Conservation (phyloP, 1,284 basidiomycete species). For the Chalciporus piperatoides region DNA sequence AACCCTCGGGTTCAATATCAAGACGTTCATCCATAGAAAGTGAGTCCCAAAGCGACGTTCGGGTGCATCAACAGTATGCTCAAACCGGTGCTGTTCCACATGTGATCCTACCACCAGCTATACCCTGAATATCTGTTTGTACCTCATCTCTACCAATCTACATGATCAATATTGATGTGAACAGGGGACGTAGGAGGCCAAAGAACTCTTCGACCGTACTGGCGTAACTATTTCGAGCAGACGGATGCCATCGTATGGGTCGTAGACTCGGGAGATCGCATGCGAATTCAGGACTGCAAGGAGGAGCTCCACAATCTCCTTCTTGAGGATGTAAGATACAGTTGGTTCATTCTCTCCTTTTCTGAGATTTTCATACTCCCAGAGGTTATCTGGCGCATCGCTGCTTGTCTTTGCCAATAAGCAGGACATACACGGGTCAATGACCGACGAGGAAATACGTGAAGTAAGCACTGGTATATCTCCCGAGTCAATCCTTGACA, state of each 20-base stretch:
- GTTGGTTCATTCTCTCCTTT: conserved; percentile 7
- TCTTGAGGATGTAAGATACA: conserved; percentile 78
- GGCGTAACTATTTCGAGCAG: conserved; percentile 99
- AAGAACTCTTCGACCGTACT: conserved; percentile 92
- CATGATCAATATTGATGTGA: conserved; percentile 8
- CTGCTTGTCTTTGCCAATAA: conserved; percentile 99
- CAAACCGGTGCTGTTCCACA: conserved; percentile 21
- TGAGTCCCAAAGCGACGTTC: conserved; percentile 43
- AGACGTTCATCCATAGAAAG: conserved; percentile 89
- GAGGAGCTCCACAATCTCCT: conserved; percentile 84
- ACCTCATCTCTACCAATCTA: conserved; percentile 12
- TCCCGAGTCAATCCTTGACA: conserved; percentile 11
- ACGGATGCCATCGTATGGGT: conserved; percentile 99
- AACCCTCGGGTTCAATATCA: conserved; percentile 98
- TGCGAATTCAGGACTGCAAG: conserved; percentile 87
- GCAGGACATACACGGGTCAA: conserved; percentile 89
- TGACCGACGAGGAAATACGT: conserved; percentile 80
- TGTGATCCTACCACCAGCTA: conserved; percentile 52
- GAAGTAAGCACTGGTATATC: conserved; percentile 50
- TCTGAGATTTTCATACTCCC: conserved; percentile 19
- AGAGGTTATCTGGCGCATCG: conserved; percentile 93
- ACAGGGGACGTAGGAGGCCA: conserved; percentile 99
- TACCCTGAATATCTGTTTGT: conserved; percentile 89
- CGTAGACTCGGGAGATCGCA: conserved; percentile 89
- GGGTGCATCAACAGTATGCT: conserved; percentile 19